Evolutionary conservation across 164 flowering plant genomes (phyloP).

Genomic region (Umbellularia californica): DNA sequence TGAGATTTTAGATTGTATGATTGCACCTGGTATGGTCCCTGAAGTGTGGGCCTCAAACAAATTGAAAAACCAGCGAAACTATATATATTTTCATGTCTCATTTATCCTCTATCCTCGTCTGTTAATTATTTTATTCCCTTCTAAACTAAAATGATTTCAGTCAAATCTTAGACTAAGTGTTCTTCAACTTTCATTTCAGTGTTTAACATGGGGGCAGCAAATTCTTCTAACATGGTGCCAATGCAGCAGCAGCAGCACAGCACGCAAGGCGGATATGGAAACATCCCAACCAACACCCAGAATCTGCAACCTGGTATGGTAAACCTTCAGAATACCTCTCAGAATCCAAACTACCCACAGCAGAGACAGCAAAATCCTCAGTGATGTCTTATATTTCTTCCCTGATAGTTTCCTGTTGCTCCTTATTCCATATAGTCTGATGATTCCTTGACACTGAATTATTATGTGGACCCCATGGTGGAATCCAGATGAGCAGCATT

Average conservation of each 20-base stretch:
- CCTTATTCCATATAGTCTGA: background rate
- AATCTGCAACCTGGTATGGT: constrained; percentile 63
- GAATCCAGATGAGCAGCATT: background rate
- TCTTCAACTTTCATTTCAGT: constrained; percentile 39
- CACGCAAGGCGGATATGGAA: constrained; percentile 67
- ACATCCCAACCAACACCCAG: constrained; percentile 56
- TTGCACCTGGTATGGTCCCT: background rate
- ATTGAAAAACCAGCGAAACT: background rate
- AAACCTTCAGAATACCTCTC: constrained; percentile 52
- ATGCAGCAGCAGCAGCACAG: constrained; percentile 53
- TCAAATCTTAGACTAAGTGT: background rate
- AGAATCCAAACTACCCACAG: constrained; percentile 63
- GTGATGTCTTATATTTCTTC: constrained; percentile 4
- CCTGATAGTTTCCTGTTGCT: background rate
- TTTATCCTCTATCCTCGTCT: no score
- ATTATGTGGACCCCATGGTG: background rate
- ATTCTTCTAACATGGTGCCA: constrained; percentile 57
- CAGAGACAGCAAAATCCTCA: constrained; percentile 76
- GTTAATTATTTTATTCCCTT: no score
- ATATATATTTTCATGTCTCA: background rate
- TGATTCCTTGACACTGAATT: background rate
- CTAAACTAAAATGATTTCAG: background rate
- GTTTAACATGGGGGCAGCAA: constrained; percentile 74
- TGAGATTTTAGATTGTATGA: background rate
- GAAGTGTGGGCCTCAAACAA: background rate